Evolutionary conservation across 176 grass and related monocot species (phyloP).

Genomic region (Cymbopogon citratus): DNA sequence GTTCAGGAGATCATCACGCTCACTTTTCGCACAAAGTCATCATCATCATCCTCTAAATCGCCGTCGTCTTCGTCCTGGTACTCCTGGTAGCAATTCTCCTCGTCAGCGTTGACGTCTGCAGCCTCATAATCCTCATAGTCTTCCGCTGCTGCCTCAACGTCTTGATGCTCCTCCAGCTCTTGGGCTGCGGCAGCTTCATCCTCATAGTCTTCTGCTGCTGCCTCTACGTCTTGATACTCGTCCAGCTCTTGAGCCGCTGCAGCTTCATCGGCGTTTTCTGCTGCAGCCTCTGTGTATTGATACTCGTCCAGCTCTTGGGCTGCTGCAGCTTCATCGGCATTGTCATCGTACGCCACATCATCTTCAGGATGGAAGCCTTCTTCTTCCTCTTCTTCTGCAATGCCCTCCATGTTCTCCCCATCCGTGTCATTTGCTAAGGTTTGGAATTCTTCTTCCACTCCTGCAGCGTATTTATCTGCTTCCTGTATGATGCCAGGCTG

Average conservation of each 20-base stretch:
- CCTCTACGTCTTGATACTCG: slow-evolving; percentile 21
- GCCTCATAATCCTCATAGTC: slow-evolving; percentile 38
- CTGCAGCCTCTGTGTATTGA: slow-evolving; percentile 12
- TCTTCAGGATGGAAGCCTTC: slow-evolving; percentile 36
- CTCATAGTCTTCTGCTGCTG: slow-evolving; percentile 30
- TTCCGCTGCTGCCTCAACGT: slow-evolving; percentile 24
- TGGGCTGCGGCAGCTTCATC: slow-evolving; percentile 18
- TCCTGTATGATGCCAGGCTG: slow-evolving; percentile 24
- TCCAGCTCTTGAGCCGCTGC: slow-evolving; percentile 14
- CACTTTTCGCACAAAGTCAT: slow-evolving; percentile 47
- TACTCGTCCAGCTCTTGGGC: slow-evolving; percentile 28
- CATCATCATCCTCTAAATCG: slow-evolving; percentile 43
- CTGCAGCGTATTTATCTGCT: neutral
- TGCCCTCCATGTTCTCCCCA: neutral
- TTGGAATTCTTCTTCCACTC: neutral
- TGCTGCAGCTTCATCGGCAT: neutral
- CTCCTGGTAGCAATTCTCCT: slow-evolving; percentile 43
- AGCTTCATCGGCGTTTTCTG: slow-evolving; percentile 35
- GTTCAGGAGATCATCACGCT: slow-evolving; percentile 44
- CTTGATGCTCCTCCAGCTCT: slow-evolving; percentile 31
- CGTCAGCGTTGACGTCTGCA: slow-evolving; percentile 18
- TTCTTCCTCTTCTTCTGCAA: slow-evolving; percentile 30
- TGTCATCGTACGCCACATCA: slow-evolving; percentile 15
- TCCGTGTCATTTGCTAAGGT: neutral
- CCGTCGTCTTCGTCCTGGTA: slow-evolving; percentile 39